Conservation (phyloP, 1,139 yeast genomes). For the Yarrowia galli region DNA sequence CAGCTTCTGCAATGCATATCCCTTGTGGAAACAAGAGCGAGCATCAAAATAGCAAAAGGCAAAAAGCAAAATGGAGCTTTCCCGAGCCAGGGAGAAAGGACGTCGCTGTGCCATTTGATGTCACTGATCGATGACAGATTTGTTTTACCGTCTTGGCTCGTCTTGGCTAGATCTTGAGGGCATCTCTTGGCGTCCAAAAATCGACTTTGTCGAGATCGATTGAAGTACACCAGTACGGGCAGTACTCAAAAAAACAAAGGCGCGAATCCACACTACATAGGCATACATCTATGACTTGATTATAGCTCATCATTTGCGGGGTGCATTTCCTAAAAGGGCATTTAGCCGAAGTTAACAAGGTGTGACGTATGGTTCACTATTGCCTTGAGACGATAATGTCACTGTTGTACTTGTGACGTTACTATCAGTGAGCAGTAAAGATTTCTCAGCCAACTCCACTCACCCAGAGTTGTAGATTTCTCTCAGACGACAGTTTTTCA, state of each 20-base stretch:
- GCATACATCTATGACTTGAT: background rate
- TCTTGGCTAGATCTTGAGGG: background rate
- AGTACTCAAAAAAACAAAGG: background rate
- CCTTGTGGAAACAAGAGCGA: background rate
- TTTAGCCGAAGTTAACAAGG: background rate
- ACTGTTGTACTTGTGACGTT: too few species aligned
- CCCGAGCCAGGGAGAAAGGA: too few species aligned
- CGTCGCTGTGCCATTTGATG: too few species aligned
- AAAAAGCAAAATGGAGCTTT: too few species aligned
- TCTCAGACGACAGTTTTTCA: too few species aligned
- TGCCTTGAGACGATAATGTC: too few species aligned
- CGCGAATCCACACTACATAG: background rate
- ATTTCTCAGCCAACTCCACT: too few species aligned
- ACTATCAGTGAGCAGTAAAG: too few species aligned
- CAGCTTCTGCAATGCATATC: constrained; percentile 28
- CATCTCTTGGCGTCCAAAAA: constrained; percentile 8
- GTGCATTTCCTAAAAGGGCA: constrained; percentile 8
- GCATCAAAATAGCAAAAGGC: background rate
- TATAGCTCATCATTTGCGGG: constrained; percentile 4
- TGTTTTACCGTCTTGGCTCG: background rate
- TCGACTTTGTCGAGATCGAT: background rate
- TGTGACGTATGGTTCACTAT: background rate
- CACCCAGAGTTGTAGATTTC: too few species aligned
- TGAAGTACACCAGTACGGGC: too few species aligned
- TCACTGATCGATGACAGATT: too few species aligned